These are phyloP conservation scores for Holtermanniella nyarrowii DNA, from an alignment of 768 basidiomycete species.

Conservation along the genomic window DNA sequence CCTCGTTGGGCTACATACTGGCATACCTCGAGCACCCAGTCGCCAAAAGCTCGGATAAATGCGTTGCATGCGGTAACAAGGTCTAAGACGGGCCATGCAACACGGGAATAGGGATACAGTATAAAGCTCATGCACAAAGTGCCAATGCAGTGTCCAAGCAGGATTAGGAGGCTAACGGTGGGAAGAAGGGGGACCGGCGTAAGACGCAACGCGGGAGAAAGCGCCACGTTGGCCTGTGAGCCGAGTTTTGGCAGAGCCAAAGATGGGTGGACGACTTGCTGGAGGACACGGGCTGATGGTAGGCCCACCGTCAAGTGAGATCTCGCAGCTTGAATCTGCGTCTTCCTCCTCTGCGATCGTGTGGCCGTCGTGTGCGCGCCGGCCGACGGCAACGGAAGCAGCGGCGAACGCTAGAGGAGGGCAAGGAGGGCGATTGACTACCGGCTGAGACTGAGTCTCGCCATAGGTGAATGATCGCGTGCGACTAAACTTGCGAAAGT, in stretches of 20 bases:
- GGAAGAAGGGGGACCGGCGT: constrained; percentile 7
- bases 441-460: constrained; percentile 44
- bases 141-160: neutral
- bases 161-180: too few relatives aligned
- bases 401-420: constrained; percentile 36
- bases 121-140: too few relatives aligned
- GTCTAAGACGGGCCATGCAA: too few relatives aligned
- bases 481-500: constrained; percentile 84
- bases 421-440: constrained; percentile 17
- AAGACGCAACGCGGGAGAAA: constrained; percentile 24
- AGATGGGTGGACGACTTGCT: constrained; percentile 17
- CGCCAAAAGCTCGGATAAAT: too few relatives aligned
- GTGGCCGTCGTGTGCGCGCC: constrained; percentile 44
- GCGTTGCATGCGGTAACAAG: too few relatives aligned
- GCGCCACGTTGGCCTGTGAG: constrained; percentile 10
- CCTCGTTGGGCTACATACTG: too few relatives aligned
- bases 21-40: too few relatives aligned
- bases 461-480: constrained; percentile 89
- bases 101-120: too few relatives aligned
- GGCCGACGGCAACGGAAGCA: constrained; percentile 36
- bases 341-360: constrained; percentile 51
- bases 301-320: constrained; percentile 66
- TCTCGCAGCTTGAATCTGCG: constrained; percentile 51
- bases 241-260: constrained; percentile 30
- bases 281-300: constrained; percentile 81